Evolutionary conservation across 1,139 yeast genomes (phyloP).

Genomic region (Petasospora rhodanensis): DNA sequence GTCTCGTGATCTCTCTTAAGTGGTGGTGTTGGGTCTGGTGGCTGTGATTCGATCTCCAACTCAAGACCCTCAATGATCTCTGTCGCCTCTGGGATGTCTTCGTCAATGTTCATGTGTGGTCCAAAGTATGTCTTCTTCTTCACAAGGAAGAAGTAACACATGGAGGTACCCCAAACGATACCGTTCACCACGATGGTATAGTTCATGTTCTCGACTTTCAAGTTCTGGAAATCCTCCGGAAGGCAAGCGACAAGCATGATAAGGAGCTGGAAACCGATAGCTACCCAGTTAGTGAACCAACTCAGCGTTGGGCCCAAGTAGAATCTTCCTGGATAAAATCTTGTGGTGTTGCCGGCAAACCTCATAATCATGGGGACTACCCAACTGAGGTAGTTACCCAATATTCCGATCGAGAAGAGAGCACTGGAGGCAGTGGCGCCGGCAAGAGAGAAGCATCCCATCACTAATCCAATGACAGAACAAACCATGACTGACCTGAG

Average conservation of each 20-base stretch:
- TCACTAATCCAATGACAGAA: slow-evolving; percentile 37
- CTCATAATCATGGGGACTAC: slow-evolving; percentile 46
- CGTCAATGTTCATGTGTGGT: slow-evolving; percentile 38
- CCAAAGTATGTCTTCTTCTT: slow-evolving; percentile 48
- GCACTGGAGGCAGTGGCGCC: slow-evolving; percentile 54
- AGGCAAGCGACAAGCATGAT: slow-evolving; percentile 42
- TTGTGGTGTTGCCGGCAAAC: slow-evolving; percentile 36
- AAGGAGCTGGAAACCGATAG: slow-evolving; percentile 33
- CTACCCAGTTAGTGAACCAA: slow-evolving; percentile 35
- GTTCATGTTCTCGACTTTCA: slow-evolving; percentile 45
- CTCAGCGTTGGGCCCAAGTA: slow-evolving; percentile 49
- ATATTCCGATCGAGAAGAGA: slow-evolving; percentile 47
- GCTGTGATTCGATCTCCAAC: slow-evolving; percentile 1
- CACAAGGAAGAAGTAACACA: slow-evolving; percentile 40
- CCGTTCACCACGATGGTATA: slow-evolving; percentile 54
- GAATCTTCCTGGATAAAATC: slow-evolving; percentile 60
- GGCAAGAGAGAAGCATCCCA: slow-evolving; percentile 52
- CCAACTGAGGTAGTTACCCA: slow-evolving; percentile 55
- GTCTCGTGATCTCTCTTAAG: slow-evolving; percentile 1
- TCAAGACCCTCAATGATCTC: slow-evolving; percentile 8
- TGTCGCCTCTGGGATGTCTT: slow-evolving; percentile 2
- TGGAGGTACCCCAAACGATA: slow-evolving; percentile 40
- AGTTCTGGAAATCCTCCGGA: slow-evolving; percentile 34
- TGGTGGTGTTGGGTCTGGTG: slow-evolving; percentile 4
- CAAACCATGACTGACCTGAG: slow-evolving; percentile 50